Evolutionary conservation across 495 filamentous ascomycete species (phyloP).

Genomic region (Niebla homalea): DNA sequence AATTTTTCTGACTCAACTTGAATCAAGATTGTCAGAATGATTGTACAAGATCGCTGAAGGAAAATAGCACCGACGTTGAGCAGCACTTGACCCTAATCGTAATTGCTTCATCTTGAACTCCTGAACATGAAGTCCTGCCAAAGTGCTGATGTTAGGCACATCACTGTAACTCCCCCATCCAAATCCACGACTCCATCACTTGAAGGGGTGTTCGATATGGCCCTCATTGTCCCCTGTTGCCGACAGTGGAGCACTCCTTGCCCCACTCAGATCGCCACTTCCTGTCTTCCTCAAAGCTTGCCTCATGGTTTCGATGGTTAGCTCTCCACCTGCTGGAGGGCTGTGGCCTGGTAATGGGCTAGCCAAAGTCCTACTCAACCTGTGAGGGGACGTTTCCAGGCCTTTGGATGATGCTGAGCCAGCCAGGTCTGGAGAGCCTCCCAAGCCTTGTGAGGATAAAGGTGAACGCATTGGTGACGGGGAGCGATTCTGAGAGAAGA

Average conservation of each 20-base stretch:
- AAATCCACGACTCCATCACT: neutral
- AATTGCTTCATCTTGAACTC: too few species aligned
- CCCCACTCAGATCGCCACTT: conserved; percentile 60
- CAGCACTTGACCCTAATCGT: too few species aligned
- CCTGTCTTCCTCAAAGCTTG: conserved; percentile 72
- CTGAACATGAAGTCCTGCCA: too few species aligned
- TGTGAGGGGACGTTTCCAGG: conserved; percentile 43
- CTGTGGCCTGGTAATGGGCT: conserved; percentile 26
- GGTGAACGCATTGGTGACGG: conserved; percentile 61
- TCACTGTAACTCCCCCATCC: too few species aligned
- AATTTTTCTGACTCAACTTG: too few species aligned
- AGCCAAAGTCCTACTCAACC: conserved; percentile 20
- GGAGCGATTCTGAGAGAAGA: conserved; percentile 48
- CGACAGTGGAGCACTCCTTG: conserved; percentile 48
- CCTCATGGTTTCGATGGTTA: conserved; percentile 81
- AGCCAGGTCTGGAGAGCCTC: conserved; percentile 55
- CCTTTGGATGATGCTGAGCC: conserved; percentile 53
- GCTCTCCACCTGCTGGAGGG: conserved; percentile 46
- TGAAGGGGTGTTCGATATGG: conserved; percentile 20
- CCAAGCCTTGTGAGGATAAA: conserved; percentile 47
- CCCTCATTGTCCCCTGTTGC: conserved; percentile 33
- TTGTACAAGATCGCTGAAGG: too few species aligned
- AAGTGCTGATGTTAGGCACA: too few species aligned
- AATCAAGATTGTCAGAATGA: too few species aligned
- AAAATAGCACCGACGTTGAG: too few species aligned